These are phyloP conservation scores for Glycine soja DNA, from an alignment of 306 rosid genomes.

Conservation along the genomic window DNA sequence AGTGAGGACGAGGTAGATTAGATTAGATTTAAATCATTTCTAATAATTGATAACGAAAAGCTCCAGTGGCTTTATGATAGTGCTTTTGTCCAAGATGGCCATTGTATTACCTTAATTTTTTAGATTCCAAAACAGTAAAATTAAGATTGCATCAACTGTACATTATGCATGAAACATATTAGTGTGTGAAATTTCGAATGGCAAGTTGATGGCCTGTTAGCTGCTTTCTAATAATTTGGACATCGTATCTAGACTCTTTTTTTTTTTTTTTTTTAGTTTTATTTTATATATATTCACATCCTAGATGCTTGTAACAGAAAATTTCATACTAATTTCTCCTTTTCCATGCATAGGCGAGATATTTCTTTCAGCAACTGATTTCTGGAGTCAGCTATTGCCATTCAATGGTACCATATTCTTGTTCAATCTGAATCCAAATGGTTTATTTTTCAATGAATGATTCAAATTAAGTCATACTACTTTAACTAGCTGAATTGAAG, in stretches of 20 bases:
- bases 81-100: slow-evolving; percentile 50
- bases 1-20: slow-evolving; percentile 89
- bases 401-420: slow-evolving; percentile 70
- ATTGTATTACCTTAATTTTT: slow-evolving; percentile 42
- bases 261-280: not conserved
- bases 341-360: slow-evolving; percentile 72
- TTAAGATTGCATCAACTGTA: slow-evolving; percentile 13
- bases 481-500: slow-evolving; percentile 23
- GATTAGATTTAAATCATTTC: slow-evolving; percentile 3
- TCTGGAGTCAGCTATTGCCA: slow-evolving; percentile 99
- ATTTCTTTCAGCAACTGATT: slow-evolving; percentile 90
- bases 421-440: slow-evolving; percentile 7
- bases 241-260: not conserved
- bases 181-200: slow-evolving; percentile 25
- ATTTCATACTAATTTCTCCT: slow-evolving; percentile 3
- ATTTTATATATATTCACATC: slow-evolving; percentile 2
- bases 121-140: slow-evolving; percentile 36
- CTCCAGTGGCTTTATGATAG: slow-evolving; percentile 39
- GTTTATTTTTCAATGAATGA: not conserved
- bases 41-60: not conserved
- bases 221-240: not conserved
- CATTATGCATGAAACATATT: slow-evolving; percentile 30
- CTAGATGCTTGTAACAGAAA: slow-evolving; percentile 1
- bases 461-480: not conserved
- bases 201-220: slow-evolving; percentile 21